phyloP scores from a whole-genome alignment of 768 basidiomycete species.

The Termitomyces bulborhizus region DNA sequence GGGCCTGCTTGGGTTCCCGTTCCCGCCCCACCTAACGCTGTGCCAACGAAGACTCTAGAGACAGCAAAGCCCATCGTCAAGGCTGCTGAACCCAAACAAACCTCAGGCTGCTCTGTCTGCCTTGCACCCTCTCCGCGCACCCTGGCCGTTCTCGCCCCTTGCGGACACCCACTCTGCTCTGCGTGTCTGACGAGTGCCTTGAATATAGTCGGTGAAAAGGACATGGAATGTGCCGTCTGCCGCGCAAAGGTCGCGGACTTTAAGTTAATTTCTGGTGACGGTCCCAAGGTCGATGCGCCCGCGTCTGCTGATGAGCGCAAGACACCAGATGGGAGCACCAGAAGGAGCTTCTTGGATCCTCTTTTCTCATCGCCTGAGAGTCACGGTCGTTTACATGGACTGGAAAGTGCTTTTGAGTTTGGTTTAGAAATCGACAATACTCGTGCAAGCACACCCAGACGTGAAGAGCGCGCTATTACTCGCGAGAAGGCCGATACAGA shows the following conservation, averaged over 20 bases:
- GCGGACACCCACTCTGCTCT: conserved; percentile 72
- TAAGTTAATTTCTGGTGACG: conserved; percentile 32
- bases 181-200: conserved; percentile 79
- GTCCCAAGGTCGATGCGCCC: conserved; percentile 3
- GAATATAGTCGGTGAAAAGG: conserved; percentile 87
- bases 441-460: conserved; percentile 39
- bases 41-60: not conserved
- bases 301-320: conserved; percentile 7
- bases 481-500: not conserved
- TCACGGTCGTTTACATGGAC: conserved; percentile 16
- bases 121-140: conserved; percentile 33
- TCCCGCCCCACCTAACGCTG: conserved; percentile 9
- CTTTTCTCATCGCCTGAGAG: conserved; percentile 28
- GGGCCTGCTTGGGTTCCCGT: conserved; percentile 17
- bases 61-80: not conserved
- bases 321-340: conserved; percentile 8
- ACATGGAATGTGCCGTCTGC: conserved; percentile 82
- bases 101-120: conserved; percentile 58
- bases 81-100: conserved; percentile 1
- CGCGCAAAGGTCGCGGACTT: conserved; percentile 66
- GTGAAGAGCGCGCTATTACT: conserved; percentile 16
- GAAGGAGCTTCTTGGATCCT: conserved; percentile 27
- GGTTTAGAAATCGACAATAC: conserved; percentile 27
- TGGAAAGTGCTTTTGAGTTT: conserved; percentile 37
- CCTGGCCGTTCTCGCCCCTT: conserved; percentile 69